These are phyloP conservation scores for Cystofilobasidium bisporidii DNA, from an alignment of 768 basidiomycete species.

Conservation along the genomic window DNA sequence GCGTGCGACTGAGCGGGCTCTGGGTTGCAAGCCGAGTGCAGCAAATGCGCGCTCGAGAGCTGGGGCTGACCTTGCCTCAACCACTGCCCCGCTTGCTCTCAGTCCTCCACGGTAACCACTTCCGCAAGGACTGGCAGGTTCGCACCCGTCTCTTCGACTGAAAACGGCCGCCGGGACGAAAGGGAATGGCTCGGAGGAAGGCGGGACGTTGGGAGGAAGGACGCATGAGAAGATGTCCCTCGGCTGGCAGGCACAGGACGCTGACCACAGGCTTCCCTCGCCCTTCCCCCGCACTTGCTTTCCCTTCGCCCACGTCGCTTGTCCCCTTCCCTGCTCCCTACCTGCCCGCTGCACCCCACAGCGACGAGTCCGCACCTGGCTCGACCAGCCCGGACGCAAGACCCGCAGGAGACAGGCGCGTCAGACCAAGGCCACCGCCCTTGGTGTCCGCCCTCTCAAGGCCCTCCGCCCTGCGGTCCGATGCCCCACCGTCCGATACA, in stretches of 20 bases:
- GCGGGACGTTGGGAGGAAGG: background rate
- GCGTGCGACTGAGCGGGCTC: background rate
- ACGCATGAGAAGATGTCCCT: too few relatives aligned
- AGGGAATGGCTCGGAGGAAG: conserved; percentile 29
- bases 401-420: conserved; percentile 87
- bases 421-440: conserved; percentile 75
- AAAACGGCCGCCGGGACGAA: conserved; percentile 31
- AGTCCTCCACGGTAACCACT: conserved; percentile 86
- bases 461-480: conserved; percentile 95
- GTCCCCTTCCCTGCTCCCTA: background rate
- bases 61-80: background rate
- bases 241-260: too few relatives aligned
- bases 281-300: background rate
- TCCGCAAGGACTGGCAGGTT: conserved; percentile 96
- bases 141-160: conserved; percentile 2
- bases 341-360: conserved; percentile 11
- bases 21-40: background rate
- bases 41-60: too few relatives aligned
- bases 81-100: background rate
- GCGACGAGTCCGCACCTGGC: conserved; percentile 89
- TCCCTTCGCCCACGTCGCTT: background rate
- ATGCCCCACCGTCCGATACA: conserved; percentile 93
- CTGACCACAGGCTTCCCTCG: conserved; percentile 8
- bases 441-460: conserved; percentile 81
- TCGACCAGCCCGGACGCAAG: conserved; percentile 97